Conservation (phyloP, 495 filamentous ascomycete species). For the Penicillium diatomitis region DNA sequence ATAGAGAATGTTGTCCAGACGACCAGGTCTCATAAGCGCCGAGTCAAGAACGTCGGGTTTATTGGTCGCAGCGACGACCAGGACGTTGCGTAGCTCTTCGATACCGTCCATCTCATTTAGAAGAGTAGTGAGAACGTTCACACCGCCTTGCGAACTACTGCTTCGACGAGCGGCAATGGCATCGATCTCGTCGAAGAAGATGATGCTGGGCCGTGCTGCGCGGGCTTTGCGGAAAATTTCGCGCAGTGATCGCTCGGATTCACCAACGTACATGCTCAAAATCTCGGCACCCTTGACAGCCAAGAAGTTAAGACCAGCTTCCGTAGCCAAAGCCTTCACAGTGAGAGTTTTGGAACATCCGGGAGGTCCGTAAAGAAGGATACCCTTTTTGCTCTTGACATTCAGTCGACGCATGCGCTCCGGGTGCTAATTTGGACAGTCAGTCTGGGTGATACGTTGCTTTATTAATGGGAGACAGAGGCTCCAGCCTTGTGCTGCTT, state of each 20-base stretch:
- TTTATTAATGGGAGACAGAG: background rate
- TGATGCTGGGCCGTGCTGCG: conserved; percentile 80
- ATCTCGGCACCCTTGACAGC: conserved; percentile 95
- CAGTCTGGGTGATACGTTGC: background rate
- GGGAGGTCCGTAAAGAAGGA: conserved; percentile 88
- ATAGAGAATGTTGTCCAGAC: conserved; percentile 84
- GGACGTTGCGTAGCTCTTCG: conserved; percentile 70
- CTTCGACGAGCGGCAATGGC: conserved; percentile 72
- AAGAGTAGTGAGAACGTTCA: conserved; percentile 85
- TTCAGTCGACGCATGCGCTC: conserved; percentile 51
- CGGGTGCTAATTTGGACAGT: conserved; percentile 37
- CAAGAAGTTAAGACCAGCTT: conserved; percentile 87
- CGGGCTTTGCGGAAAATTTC: conserved; percentile 84
- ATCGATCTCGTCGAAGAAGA: conserved; percentile 99
- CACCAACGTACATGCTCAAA: conserved; percentile 94
- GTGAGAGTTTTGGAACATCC: conserved; percentile 95
- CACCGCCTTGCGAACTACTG: conserved; percentile 38
- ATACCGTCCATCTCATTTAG: conserved; percentile 97
- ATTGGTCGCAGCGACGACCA: conserved; percentile 93
- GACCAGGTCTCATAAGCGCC: conserved; percentile 78
- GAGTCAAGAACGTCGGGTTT: conserved; percentile 77
- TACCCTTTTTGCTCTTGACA: conserved; percentile 64
- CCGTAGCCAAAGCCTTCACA: conserved; percentile 86
- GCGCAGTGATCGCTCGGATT: conserved; percentile 82
- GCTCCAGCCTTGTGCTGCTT: background rate